phyloP scores from a whole-genome alignment of 1,284 basidiomycete species.

The Flammula alnicola region DNA sequence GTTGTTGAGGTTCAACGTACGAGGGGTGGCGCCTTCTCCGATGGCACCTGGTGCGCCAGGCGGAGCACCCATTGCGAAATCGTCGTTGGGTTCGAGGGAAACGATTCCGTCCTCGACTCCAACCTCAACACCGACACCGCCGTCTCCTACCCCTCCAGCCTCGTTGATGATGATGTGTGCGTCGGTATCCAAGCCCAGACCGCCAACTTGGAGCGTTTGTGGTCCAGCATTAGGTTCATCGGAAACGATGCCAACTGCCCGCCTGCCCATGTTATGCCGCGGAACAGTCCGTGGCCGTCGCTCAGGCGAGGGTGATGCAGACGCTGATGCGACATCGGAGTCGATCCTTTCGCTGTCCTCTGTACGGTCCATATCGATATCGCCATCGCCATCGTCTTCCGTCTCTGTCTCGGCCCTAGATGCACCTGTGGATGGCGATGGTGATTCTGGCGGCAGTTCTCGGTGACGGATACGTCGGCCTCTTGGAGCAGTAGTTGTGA shows the following conservation, averaged over 20 bases:
- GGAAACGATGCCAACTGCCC: constrained; percentile 68
- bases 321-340: constrained; percentile 40
- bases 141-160: constrained; percentile 42
- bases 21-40: constrained; percentile 43
- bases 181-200: constrained; percentile 35
- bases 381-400: constrained; percentile 71
- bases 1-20: constrained; percentile 25
- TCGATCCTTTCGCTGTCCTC: constrained; percentile 24
- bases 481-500: constrained; percentile 11
- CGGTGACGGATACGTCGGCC: constrained; percentile 23
- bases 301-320: constrained; percentile 43
- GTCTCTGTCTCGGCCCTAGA: constrained; percentile 75
- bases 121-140: constrained; percentile 44
- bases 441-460: constrained; percentile 34
- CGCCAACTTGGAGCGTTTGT: constrained; percentile 27
- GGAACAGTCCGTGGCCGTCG: constrained; percentile 36
- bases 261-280: constrained; percentile 32
- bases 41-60: constrained; percentile 82
- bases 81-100: constrained; percentile 72
- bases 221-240: constrained; percentile 47
- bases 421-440: constrained; percentile 58
- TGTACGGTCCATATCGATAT: constrained; percentile 47
- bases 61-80: constrained; percentile 85
- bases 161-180: constrained; percentile 72
- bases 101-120: constrained; percentile 75